phyloP scores from a whole-genome alignment of 495 filamentous ascomycete genomes.

The Xylaria grammica region DNA sequence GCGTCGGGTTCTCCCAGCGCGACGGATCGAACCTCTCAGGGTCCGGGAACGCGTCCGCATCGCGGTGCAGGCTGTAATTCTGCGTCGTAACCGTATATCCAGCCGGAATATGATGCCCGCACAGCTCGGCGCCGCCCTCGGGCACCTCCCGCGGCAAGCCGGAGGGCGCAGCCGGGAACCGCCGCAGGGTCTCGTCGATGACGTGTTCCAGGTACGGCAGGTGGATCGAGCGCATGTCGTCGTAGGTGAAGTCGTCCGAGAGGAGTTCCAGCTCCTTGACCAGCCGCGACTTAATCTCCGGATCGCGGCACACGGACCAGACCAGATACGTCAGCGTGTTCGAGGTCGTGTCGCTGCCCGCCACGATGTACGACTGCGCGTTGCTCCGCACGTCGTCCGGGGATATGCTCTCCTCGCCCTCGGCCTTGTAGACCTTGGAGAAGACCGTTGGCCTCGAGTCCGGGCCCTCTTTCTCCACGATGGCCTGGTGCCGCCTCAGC shows the following conservation, averaged over 20 bases:
- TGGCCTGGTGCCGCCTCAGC: slow-evolving; percentile 44
- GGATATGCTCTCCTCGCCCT: slow-evolving; percentile 41
- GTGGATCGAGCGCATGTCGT: slow-evolving; percentile 32
- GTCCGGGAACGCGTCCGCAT: slow-evolving; percentile 30
- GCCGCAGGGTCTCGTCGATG: slow-evolving; percentile 61
- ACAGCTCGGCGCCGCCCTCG: slow-evolving; percentile 29
- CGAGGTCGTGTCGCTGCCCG: slow-evolving; percentile 58
- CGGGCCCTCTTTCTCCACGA: slow-evolving; percentile 43
- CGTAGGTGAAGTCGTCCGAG: slow-evolving; percentile 44
- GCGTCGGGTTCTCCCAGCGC: slow-evolving; percentile 22
- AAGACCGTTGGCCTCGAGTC: slow-evolving; percentile 52
- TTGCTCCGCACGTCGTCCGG: slow-evolving; percentile 47
- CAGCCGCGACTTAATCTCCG: slow-evolving; percentile 43
- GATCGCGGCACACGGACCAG: slow-evolving; percentile 42
- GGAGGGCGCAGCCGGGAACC: slow-evolving; percentile 53
- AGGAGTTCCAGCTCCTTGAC: slow-evolving; percentile 48
- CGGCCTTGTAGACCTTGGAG: slow-evolving; percentile 50
- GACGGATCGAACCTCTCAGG: slow-evolving; percentile 30
- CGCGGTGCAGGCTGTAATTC: slow-evolving; percentile 38
- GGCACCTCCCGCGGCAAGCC: slow-evolving; percentile 45
- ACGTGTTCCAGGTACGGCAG: slow-evolving; percentile 57
- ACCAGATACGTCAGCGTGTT: slow-evolving; percentile 50
- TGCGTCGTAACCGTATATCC: slow-evolving; percentile 35
- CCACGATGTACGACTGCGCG: slow-evolving; percentile 53
- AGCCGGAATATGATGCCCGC: slow-evolving; percentile 31